Percentiles rank a stretch among this genome's conserved stretches.
Evolutionary conservation across 2,329 filamentous ascomycete species (phyloP).

Genomic region (Stachybotrys elegans): DNA sequence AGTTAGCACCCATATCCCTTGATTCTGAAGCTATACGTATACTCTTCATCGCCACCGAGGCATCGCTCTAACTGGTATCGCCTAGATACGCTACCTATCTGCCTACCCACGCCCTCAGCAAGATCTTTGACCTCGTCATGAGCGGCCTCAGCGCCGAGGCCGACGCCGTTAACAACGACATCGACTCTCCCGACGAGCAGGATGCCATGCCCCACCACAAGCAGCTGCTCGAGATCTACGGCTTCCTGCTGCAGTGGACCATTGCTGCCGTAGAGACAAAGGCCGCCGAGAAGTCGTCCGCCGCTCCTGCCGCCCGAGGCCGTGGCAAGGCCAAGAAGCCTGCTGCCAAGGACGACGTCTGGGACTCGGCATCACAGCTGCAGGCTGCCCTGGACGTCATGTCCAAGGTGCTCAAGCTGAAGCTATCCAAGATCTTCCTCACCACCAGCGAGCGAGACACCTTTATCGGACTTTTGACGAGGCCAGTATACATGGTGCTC

Average conservation of each 20-base stretch:
- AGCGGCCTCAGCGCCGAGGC: slow-evolving; percentile 82
- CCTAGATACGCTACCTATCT: slow-evolving; percentile 78
- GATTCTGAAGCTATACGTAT: not conserved
- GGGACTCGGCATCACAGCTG: slow-evolving; percentile 86
- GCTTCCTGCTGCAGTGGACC: slow-evolving; percentile 91
- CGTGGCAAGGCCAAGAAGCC: slow-evolving; percentile 74
- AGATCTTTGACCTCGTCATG: slow-evolving; percentile 85
- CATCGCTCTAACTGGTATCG: slow-evolving; percentile 51
- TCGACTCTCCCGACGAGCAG: slow-evolving; percentile 83
- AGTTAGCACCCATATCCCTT: slow-evolving; percentile 67
- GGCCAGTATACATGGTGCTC: slow-evolving; percentile 87
- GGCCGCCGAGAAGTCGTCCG: slow-evolving; percentile 79
- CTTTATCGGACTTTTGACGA: slow-evolving; percentile 85
- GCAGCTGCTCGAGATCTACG: slow-evolving; percentile 86
- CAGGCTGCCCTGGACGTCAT: slow-evolving; percentile 87
- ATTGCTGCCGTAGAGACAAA: slow-evolving; percentile 92
- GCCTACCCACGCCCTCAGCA: slow-evolving; percentile 78
- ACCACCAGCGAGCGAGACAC: slow-evolving; percentile 96
- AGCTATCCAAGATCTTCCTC: slow-evolving; percentile 86
- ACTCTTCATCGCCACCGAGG: slow-evolving; percentile 8
- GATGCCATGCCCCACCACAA: slow-evolving; percentile 84
- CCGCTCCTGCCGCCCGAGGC: slow-evolving; percentile 61
- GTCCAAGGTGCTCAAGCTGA: slow-evolving; percentile 92
- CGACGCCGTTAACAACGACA: slow-evolving; percentile 77
- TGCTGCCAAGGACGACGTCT: slow-evolving; percentile 72